phyloP scores from a whole-genome alignment of 2,329 filamentous ascomycete species.

The Domatiomyces globalis region DNA sequence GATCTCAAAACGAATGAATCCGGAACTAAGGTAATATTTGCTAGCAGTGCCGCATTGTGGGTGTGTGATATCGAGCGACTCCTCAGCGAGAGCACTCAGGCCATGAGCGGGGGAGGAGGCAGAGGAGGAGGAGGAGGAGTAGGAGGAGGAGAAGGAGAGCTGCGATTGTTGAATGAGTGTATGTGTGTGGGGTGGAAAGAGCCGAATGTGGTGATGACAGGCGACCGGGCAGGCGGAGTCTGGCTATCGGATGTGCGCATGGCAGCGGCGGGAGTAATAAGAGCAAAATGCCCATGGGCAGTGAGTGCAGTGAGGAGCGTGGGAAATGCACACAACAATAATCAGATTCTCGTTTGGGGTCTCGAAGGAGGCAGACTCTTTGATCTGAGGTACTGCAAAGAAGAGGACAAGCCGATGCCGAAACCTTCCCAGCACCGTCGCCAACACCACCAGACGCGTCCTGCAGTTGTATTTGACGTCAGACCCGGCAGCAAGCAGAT shows the following conservation, averaged over 20 bases:
- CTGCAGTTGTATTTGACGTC: constrained; percentile 7
- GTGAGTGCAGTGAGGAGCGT: neutral
- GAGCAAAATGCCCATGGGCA: neutral
- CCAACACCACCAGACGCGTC: neutral
- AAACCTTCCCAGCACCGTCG: neutral
- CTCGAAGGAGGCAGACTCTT: neutral
- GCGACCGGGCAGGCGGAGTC: constrained; percentile 10
- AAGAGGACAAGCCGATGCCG: neutral
- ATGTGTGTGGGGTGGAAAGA: constrained; percentile 10
- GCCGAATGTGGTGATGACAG: constrained; percentile 11
- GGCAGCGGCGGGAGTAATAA: neutral
- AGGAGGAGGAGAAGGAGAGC: neutral
- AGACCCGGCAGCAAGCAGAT: constrained; percentile 2
- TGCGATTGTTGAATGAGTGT: neutral
- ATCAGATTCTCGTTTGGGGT: neutral
- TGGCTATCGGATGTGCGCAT: constrained; percentile 10
- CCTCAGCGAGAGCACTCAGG: neutral
- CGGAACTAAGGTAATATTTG: neutral
- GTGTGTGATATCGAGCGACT: neutral
- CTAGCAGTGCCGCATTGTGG: neutral
- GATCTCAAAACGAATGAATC: neutral
- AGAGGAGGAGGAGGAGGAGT: neutral
- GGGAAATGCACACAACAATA: neutral
- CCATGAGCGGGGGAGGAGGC: neutral
- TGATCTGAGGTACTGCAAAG: constrained; percentile 1